Conservation (phyloP, 2,329 filamentous ascomycete species). For the Stachybotrys echinatus region DNA sequence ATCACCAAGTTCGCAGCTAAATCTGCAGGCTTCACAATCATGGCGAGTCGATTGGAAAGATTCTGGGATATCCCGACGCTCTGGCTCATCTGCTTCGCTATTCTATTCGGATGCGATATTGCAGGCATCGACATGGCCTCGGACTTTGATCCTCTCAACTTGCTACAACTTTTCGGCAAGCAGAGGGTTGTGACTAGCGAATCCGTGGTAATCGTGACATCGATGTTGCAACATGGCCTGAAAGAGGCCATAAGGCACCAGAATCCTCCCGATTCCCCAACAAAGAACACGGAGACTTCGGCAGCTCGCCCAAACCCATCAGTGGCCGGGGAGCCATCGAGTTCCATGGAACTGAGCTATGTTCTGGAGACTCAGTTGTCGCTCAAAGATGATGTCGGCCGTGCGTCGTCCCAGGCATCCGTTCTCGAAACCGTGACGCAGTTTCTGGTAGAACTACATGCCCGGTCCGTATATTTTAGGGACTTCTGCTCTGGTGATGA, state of each 20-base stretch:
- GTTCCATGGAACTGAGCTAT: slow-evolving; percentile 62
- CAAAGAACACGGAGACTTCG: slow-evolving; percentile 8
- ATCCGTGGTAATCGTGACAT: slow-evolving; percentile 70
- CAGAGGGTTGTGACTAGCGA: slow-evolving; percentile 70
- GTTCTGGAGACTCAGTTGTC: slow-evolving; percentile 46
- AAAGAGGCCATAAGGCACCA: slow-evolving; percentile 62
- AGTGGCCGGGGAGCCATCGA: slow-evolving; percentile 10
- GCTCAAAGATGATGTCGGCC: slow-evolving; percentile 35
- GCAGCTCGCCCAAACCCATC: not conserved
- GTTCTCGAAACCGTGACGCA: slow-evolving; percentile 72
- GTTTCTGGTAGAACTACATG: slow-evolving; percentile 74
- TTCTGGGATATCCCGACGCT: slow-evolving; percentile 85
- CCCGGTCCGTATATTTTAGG: slow-evolving; percentile 69
- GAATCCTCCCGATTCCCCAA: slow-evolving; percentile 52
- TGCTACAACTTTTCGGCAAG: slow-evolving; percentile 69
- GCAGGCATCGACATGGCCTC: slow-evolving; percentile 67
- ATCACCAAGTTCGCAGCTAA: slow-evolving; percentile 79
- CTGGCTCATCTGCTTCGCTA: slow-evolving; percentile 84
- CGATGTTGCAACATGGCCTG: slow-evolving; percentile 83
- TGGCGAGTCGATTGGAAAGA: slow-evolving; percentile 73
- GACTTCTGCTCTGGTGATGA: slow-evolving; percentile 78
- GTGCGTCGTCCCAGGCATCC: slow-evolving; percentile 46
- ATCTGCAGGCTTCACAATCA: slow-evolving; percentile 80
- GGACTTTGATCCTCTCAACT: slow-evolving; percentile 66
- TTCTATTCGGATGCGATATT: slow-evolving; percentile 81